phyloP scores from a whole-genome alignment of 352 stramenopile species.

The Phytophthora nicotianae region DNA sequence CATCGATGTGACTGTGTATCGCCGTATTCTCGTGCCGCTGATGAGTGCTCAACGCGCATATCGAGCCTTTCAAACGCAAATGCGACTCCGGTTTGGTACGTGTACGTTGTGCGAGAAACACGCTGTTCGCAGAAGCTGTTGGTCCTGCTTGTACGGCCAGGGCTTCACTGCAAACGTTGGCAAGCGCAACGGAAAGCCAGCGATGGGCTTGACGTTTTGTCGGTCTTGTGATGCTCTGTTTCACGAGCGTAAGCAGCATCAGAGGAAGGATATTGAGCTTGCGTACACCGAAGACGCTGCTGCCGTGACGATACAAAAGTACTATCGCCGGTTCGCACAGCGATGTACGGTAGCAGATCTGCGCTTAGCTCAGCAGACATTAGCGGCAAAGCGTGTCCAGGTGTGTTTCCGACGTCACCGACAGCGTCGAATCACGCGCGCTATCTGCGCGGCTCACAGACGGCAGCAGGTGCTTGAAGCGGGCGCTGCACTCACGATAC shows the following conservation, averaged over 20 bases:
- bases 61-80: constrained; percentile 36
- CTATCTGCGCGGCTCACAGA: constrained; percentile 33
- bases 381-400: constrained; percentile 47
- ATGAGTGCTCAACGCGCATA: constrained; percentile 45
- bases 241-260: constrained; percentile 28
- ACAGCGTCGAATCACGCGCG: constrained; percentile 43
- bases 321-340: constrained; percentile 46
- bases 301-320: constrained; percentile 46
- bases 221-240: constrained; percentile 50
- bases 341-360: constrained; percentile 39
- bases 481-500: constrained; percentile 32
- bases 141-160: constrained; percentile 34
- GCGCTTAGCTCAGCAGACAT: constrained; percentile 17
- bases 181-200: neutral
- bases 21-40: constrained; percentile 30
- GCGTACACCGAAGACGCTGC: constrained; percentile 36
- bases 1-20: constrained; percentile 40
- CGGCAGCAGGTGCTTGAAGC: constrained; percentile 28
- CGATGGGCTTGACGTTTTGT: constrained; percentile 40
- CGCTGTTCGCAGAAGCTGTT: constrained; percentile 48
- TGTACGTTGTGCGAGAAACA: constrained; percentile 52
- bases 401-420: constrained; percentile 36
- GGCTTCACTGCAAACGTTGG: neutral
- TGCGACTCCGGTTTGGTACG: constrained; percentile 27
- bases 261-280: constrained; percentile 35